Conservation (phyloP, 169 alveolate species). For the Plasmodium coatneyi region DNA sequence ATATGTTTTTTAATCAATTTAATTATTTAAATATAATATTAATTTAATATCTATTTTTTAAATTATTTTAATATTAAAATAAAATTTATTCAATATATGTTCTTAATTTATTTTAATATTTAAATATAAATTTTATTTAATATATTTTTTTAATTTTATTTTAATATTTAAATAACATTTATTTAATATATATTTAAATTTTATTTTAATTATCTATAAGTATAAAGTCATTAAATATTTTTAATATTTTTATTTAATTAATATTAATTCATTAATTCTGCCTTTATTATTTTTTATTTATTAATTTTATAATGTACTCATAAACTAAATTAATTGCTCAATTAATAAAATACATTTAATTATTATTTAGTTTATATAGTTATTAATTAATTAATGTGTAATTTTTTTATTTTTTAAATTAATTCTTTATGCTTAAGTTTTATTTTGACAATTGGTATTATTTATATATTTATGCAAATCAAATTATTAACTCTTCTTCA, state of each 20-base stretch:
- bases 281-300: neutral
- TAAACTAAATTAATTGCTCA: neutral
- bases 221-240: neutral
- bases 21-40: too few species aligned
- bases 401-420: neutral
- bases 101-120: too few species aligned
- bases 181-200: too few species aligned
- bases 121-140: too few species aligned
- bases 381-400: neutral
- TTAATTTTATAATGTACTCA: neutral
- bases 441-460: neutral
- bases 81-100: too few species aligned
- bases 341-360: neutral
- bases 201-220: too few species aligned
- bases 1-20: too few species aligned
- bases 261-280: neutral
- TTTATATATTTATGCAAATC: neutral
- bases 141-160: too few species aligned
- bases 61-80: too few species aligned
- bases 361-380: neutral
- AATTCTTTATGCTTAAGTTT: neutral
- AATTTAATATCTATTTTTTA: too few species aligned
- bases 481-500: neutral
- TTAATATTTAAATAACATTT: too few species aligned
- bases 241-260: neutral